Percentiles rank a stretch among this genome's conserved stretches.
Evolutionary conservation across 495 filamentous ascomycete genomes (phyloP).

Genomic region (Daldinia caldariorum): DNA sequence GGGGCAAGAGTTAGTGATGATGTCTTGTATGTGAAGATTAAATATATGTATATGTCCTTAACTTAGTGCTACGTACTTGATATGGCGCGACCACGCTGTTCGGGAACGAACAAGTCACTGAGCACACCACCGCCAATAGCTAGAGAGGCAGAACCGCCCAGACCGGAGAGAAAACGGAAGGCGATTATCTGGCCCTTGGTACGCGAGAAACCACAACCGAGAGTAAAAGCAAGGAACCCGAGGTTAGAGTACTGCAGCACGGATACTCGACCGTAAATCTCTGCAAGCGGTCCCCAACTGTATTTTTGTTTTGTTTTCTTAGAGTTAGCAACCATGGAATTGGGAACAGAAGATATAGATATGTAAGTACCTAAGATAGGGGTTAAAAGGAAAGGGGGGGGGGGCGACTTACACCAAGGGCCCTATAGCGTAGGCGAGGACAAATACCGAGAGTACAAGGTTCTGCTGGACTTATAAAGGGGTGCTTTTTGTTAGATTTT

Average conservation of each 20-base stretch:
- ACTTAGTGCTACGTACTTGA: slow-evolving; percentile 40
- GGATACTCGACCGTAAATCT: slow-evolving; percentile 69
- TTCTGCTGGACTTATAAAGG: slow-evolving; percentile 58
- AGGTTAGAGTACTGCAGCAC: slow-evolving; percentile 64
- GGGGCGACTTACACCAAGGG: slow-evolving; percentile 43
- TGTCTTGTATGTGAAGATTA: not conserved
- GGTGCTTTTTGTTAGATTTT: slow-evolving; percentile 5
- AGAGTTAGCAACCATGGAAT: slow-evolving; percentile 50
- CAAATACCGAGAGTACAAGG: slow-evolving; percentile 75
- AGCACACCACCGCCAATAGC: slow-evolving; percentile 69
- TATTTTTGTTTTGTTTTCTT: not conserved
- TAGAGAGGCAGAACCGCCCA: slow-evolving; percentile 62
- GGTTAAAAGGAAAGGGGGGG: slow-evolving; percentile 40
- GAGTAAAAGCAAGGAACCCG: slow-evolving; percentile 65
- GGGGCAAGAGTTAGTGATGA: not conserved
- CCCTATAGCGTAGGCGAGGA: slow-evolving; percentile 72
- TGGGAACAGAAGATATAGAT: not conserved
- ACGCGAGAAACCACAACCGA: slow-evolving; percentile 65
- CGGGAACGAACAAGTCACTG: slow-evolving; percentile 68
- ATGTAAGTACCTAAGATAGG: no score
- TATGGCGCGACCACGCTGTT: slow-evolving; percentile 72
- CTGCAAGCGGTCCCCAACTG: slow-evolving; percentile 69
- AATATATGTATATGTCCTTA: not conserved
- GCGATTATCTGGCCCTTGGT: slow-evolving; percentile 64
- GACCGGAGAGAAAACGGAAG: slow-evolving; percentile 66